phyloP scores from a whole-genome alignment of 2,329 filamentous ascomycete genomes.

The Fusarium sp. region DNA sequence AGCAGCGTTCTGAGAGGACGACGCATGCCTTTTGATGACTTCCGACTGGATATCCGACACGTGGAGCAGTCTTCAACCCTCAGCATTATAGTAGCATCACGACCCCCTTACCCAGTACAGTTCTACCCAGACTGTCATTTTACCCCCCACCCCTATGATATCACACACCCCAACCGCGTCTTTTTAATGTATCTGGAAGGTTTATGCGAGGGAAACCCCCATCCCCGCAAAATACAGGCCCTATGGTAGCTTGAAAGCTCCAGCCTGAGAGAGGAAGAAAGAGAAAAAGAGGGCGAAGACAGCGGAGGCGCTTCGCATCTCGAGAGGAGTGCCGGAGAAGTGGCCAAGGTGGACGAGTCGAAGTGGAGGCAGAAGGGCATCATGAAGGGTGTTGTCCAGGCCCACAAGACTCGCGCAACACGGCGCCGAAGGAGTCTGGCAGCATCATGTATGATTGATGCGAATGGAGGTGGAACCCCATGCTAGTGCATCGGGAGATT shows the following conservation, averaged over 20 bases:
- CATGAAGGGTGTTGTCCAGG: constrained; percentile 40
- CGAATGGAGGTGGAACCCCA: constrained; percentile 30
- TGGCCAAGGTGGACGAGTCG: constrained; percentile 32
- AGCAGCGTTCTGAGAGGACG: constrained; percentile 11
- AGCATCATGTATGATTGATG: constrained; percentile 32
- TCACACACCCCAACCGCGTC: constrained; percentile 46
- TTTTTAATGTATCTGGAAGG: constrained; percentile 53
- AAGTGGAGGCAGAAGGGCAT: constrained; percentile 32
- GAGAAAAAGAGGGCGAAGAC: constrained; percentile 37
- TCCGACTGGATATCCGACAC: constrained; percentile 23
- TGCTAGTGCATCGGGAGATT: constrained; percentile 44
- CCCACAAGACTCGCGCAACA: constrained; percentile 35
- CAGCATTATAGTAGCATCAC: constrained; percentile 39
- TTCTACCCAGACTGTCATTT: constrained; percentile 39
- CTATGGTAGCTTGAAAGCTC: constrained; percentile 75
- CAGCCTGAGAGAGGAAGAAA: constrained; percentile 58
- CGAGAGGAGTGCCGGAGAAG: constrained; percentile 33
- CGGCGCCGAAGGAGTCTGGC: constrained; percentile 31
- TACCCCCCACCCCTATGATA: constrained; percentile 43
- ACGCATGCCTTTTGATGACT: constrained; percentile 7
- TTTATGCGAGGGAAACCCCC: constrained; percentile 46
- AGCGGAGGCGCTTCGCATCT: constrained; percentile 34
- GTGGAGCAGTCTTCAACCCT: constrained; percentile 31
- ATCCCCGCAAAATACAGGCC: constrained; percentile 52
- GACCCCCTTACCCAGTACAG: constrained; percentile 37